Base-by-base conservation (phyloP, 2,329 filamentous ascomycete species). In the Aspergillus latus region DNA sequence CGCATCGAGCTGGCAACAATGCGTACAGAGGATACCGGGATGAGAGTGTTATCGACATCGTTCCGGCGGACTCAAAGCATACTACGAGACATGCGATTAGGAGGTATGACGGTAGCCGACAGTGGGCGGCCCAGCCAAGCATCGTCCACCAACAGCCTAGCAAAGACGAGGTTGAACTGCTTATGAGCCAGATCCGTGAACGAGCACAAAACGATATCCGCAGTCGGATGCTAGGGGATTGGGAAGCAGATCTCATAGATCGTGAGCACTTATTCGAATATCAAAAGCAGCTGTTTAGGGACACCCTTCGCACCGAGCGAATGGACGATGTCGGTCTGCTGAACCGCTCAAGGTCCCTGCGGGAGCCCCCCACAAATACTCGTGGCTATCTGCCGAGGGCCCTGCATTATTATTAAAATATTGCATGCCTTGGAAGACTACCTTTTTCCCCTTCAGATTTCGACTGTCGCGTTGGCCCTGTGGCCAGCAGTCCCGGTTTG, bases 191-290 rank as follows among this genome's bases (percentile, higher is more conserved):
- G 30, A 30, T 43, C 15, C 53, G 52, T 34, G 52, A 54, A 28
- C 60, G 60, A 26, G 47, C 52, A 11, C 56, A 57, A n/a, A 60
- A 68, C 52, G 66, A 69, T 30, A 56, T 67, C 26, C 64, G 69
- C 7, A 65, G 52, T 46, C 66, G 64, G 43, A 61, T 69, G 43
- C 64, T 71, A 32, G 62, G 39, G 16, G 6, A 49, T 11, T 52
- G 54, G 49, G 45, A 57, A 30, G 21, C 37, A 13, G 44, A 52
- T 2, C 54, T 57, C 4, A 40, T 28, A 28, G 45, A 57, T 46
- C 49, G 49, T 5, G 49, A 57, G 45, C 37, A 48, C n/a, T 13
- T 49, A 4, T 13, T 57, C 10, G 44, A 57, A 29, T 43, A 52
- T 21, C 44, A 56, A 6, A 64, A 54, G 46, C 67, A 64, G 36